Conservation (phyloP, 225 moss, liverwort and hornwort genomes). For the Pseudisothecium myosuroides region DNA sequence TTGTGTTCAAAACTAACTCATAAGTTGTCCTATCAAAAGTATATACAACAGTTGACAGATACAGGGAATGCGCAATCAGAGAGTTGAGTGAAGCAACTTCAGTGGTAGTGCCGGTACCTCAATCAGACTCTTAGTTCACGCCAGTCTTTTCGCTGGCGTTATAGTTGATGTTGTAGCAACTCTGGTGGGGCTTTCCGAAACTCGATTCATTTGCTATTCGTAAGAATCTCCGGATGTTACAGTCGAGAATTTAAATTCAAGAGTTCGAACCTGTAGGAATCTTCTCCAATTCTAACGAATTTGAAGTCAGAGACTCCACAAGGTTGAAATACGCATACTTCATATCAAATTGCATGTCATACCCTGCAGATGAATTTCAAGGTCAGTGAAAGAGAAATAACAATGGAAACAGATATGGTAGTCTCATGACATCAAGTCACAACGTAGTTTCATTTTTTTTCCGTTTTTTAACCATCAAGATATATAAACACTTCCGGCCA, state of each 20-base stretch:
- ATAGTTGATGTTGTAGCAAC: not conserved
- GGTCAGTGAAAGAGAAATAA: not conserved
- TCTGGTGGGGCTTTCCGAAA: not conserved
- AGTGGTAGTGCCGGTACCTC: too few species aligned
- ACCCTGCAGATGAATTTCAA: constrained; percentile 46
- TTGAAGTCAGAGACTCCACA: constrained; percentile 41
- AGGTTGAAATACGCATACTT: constrained; percentile 92
- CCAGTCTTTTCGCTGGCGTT: not conserved
- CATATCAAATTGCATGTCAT: constrained; percentile 96
- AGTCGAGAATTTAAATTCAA: not conserved
- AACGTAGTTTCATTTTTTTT: not conserved
- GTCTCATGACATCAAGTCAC: not conserved
- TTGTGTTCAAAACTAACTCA: too few species aligned
- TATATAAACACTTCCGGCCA: not conserved
- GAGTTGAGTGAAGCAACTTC: not conserved
- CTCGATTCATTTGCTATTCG: not conserved
- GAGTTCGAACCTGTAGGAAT: not conserved
- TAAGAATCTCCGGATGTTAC: not conserved
- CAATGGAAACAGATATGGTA: not conserved
- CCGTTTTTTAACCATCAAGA: not conserved
- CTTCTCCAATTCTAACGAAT: not conserved
- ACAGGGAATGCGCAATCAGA: not conserved
- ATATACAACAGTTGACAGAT: not conserved
- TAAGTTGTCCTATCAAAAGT: too few species aligned
- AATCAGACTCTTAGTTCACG: not conserved